These are phyloP conservation scores for Penicillium crystallinum DNA, from an alignment of 495 filamentous ascomycete genomes.

Conservation along the genomic window DNA sequence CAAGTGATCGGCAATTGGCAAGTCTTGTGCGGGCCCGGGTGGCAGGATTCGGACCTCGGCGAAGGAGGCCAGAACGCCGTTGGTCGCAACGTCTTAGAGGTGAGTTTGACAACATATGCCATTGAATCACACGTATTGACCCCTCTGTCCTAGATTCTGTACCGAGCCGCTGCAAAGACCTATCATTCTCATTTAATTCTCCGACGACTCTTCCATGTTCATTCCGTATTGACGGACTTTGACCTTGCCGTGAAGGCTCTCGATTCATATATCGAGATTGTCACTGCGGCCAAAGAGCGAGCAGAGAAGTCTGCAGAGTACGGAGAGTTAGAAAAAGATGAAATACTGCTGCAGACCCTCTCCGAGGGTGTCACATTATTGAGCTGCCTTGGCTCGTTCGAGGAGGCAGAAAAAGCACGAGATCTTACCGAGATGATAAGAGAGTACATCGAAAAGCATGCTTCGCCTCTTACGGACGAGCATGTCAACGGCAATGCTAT, in stretches of 20 bases:
- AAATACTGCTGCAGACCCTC: constrained; percentile 65
- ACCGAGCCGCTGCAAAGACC: constrained; percentile 82
- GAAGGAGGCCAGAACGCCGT: constrained; percentile 69
- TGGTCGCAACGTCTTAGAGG: constrained; percentile 66
- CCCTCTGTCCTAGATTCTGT: constrained; percentile 55
- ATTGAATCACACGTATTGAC: neutral
- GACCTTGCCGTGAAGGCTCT: constrained; percentile 81
- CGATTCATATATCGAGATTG: constrained; percentile 82
- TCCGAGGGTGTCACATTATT: constrained; percentile 72
- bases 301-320: constrained; percentile 75
- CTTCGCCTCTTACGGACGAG: constrained; percentile 30
- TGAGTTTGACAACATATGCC: constrained; percentile 30
- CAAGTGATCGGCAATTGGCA: constrained; percentile 81
- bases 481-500: constrained; percentile 25
- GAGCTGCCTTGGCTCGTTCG: constrained; percentile 69
- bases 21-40: constrained; percentile 65
- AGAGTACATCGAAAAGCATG: constrained; percentile 53
- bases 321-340: constrained; percentile 70
- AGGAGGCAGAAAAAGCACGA: constrained; percentile 72
- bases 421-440: constrained; percentile 61
- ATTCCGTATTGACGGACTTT: constrained; percentile 80
- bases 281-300: constrained; percentile 72
- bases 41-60: constrained; percentile 71
- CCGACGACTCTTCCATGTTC: constrained; percentile 82
- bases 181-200: constrained; percentile 89